These are phyloP conservation scores for Annulohypoxylon maeteangense DNA, from an alignment of 495 filamentous ascomycete species.

Conservation along the genomic window DNA sequence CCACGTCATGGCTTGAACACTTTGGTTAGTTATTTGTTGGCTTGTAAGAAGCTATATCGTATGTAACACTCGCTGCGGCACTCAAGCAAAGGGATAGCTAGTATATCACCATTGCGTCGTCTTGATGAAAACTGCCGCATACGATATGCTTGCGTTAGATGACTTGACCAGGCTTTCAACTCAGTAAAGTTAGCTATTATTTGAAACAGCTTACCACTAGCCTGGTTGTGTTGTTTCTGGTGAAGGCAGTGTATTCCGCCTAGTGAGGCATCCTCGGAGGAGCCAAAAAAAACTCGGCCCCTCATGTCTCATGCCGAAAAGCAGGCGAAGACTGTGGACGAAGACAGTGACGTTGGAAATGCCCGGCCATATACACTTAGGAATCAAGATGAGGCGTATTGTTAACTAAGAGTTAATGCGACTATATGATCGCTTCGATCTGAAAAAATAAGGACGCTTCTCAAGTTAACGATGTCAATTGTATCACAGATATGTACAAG, in stretches of 20 bases:
- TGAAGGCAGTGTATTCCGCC: too few relatives aligned
- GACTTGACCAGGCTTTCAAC: too few relatives aligned
- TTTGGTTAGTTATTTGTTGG: neutral
- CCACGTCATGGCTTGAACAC: neutral
- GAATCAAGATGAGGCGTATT: neutral
- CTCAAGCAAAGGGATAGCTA: neutral
- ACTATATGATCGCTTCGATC: neutral
- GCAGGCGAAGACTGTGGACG: neutral
- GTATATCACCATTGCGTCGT: constrained; percentile 24
- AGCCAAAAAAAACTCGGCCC: too few relatives aligned
- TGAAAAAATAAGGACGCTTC: neutral
- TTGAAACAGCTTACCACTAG: too few relatives aligned
- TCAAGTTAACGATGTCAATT: constrained; percentile 28
- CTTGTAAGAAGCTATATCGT: neutral
- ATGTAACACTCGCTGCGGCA: neutral
- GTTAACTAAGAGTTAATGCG: neutral
- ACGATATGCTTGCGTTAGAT: neutral
- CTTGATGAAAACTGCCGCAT: neutral
- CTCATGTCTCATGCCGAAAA: too few relatives aligned
- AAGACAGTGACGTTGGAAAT: constrained; percentile 18
- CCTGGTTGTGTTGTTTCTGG: too few relatives aligned
- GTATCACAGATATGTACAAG: constrained; percentile 50
- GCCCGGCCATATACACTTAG: constrained; percentile 13
- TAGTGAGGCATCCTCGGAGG: too few relatives aligned
- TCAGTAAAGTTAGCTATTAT: too few relatives aligned